Percentiles rank a stretch among this genome's conserved stretches.
Evolutionary conservation across 345 rosid genomes (phyloP).

Genomic region (Mangifera indica): DNA sequence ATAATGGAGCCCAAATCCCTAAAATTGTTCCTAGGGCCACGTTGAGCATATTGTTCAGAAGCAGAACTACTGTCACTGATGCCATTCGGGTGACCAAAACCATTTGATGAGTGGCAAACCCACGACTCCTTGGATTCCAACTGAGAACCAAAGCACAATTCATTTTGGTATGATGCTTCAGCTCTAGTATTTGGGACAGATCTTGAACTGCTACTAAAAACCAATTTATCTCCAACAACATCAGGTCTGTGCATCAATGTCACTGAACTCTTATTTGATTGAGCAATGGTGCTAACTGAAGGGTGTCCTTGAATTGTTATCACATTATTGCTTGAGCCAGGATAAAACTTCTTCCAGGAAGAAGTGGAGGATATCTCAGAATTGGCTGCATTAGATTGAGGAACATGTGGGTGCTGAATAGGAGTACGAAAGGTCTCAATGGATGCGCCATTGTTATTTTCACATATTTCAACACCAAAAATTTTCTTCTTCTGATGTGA

Average conservation of each 20-base stretch:
- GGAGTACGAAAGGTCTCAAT: conserved; percentile 14
- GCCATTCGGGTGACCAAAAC: conserved; percentile 23
- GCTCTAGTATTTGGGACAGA: conserved; percentile 29
- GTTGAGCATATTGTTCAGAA: conserved; percentile 20
- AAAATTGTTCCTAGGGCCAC: conserved; percentile 11
- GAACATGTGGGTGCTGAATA: conserved; percentile 17
- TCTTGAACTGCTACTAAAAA: conserved; percentile 31
- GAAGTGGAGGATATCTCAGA: conserved; percentile 31
- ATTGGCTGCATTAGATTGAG: conserved; percentile 18
- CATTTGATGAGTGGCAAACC: conserved; percentile 16
- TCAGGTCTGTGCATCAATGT: conserved; percentile 21
- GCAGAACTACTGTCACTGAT: conserved; percentile 23
- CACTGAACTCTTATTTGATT: conserved; percentile 23
- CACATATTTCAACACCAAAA: conserved; percentile 41
- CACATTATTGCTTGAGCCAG: conserved; percentile 23
- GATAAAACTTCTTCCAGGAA: conserved; percentile 22
- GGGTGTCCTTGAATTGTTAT: conserved; percentile 18
- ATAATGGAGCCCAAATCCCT: conserved; percentile 18
- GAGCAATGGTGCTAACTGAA: conserved; percentile 21
- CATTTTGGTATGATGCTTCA: conserved; percentile 31
- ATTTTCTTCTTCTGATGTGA: conserved; percentile 22
- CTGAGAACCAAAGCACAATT: conserved; percentile 30
- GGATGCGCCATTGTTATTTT: conserved; percentile 20
- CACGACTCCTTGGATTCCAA: conserved; percentile 43
- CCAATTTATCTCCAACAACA: conserved; percentile 17